Evolutionary conservation across 371 early-diverging fungal genomes (phyloP), one percentile per base, ranked within the genome.

Genomic region (Rhizomucor pusillus): DNA sequence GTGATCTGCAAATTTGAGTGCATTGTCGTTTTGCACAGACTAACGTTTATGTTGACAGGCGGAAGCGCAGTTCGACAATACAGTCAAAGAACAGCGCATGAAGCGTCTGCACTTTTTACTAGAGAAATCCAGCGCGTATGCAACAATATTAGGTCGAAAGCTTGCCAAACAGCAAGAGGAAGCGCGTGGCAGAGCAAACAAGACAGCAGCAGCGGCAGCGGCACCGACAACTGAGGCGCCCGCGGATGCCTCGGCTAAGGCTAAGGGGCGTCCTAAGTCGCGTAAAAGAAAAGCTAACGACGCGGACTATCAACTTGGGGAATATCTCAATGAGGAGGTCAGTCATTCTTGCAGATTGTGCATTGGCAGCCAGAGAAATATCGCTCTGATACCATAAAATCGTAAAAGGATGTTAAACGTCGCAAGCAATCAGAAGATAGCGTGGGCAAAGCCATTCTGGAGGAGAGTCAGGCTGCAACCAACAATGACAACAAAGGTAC

Each of bases 71-170:
- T 84, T 78, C 51, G 78, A 79, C 50, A 69, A 66, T 0, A 71
- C 80, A 10, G 81, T 85, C 43, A 82, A 86, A 37, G 73, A 79
- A 44, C 85, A 90, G 63, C 80, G 90, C 25, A 74, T 86, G 60
- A 86, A 90, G 56, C 86, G 92, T 36, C 66, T 93, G 14, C 77
- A 88, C 61, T 90, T 90, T 61, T 77, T 94, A 57, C 68, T 94
- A 14, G 88, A 90, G 59, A 87, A 86, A 51, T 92, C 93, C 0
- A 81, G 91, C 4, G 81, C 91, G 5, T 94, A 93, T 66, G 87
- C 90, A 22, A 79, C 82, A 19, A 92, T 92, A 53, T 71, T 94
- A 10, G 83, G 90, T 1, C 68, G 82, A 19, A 87, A 89, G 63
- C 68, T 94, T 58, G 90, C 90, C 44, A 76, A 75, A 52, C 88